Evolutionary conservation across 306 rosid species (phyloP).

Genomic region (Psophocarpus tetragonolobus): DNA sequence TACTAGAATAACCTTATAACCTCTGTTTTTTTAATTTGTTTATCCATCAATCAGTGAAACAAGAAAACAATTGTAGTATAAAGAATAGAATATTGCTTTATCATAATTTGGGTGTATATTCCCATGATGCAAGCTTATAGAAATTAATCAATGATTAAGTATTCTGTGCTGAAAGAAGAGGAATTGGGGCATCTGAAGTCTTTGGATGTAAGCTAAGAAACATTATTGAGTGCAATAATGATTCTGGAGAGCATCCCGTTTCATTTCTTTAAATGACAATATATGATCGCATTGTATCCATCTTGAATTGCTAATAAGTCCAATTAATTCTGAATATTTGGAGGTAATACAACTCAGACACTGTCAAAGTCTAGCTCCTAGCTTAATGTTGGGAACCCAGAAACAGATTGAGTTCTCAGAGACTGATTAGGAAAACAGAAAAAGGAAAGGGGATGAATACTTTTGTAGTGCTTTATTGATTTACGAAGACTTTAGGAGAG

Average conservation of each 20-base stretch:
- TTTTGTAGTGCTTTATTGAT: not conserved
- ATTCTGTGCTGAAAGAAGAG: slow-evolving; percentile 6
- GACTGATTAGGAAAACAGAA: not conserved
- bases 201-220: not conserved
- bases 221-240: not conserved
- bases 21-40: not conserved
- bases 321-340: not conserved
- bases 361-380: not conserved
- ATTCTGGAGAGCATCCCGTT: slow-evolving; percentile 4
- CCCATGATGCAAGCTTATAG: not conserved
- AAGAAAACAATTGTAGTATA: not conserved
- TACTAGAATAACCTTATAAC: no score
- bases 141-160: not conserved
- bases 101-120: not conserved
- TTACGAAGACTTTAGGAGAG: not conserved
- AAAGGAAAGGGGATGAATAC: not conserved
- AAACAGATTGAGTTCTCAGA: not conserved
- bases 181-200: not conserved
- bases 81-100: not conserved
- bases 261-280: slow-evolving; percentile 1
- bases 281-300: not conserved
- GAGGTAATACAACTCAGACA: not conserved
- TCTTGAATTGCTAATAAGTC: not conserved
- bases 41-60: not conserved
- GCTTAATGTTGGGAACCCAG: not conserved